Conservation (phyloP, 164 flowering plant genomes). For the Cinnamomum chago region DNA sequence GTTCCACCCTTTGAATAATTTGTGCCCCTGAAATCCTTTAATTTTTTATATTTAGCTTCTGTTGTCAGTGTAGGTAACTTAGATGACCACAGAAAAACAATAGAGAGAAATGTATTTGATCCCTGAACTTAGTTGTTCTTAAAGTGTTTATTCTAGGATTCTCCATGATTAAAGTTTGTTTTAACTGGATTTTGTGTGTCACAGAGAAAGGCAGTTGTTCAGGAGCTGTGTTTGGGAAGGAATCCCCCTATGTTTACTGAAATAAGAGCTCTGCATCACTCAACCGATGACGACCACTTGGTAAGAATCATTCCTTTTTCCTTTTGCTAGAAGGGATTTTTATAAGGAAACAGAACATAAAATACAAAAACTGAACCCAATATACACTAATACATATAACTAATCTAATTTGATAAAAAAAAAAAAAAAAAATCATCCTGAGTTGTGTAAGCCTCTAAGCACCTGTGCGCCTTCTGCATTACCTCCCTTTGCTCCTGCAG, state of each 20-base stretch:
- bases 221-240: constrained; percentile 84
- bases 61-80: neutral
- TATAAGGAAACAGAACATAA: too few relatives aligned
- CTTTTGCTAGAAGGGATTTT: too few relatives aligned
- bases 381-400: too few relatives aligned
- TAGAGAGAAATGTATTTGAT: neutral
- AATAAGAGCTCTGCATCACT: constrained; percentile 69
- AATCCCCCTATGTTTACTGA: constrained; percentile 85
- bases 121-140: neutral
- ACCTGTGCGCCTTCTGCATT: too few relatives aligned
- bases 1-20: constrained; percentile 4
- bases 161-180: neutral
- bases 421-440: too few relatives aligned
- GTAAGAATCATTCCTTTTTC: constrained; percentile 27
- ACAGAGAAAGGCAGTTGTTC: constrained; percentile 69
- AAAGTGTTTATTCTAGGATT: neutral
- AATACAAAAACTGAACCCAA: too few relatives aligned
- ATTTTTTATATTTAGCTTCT: neutral
- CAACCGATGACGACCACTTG: constrained; percentile 87
- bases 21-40: neutral
- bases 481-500: neutral
- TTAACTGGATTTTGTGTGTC: constrained; percentile 5
- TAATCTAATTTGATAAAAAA: too few relatives aligned
- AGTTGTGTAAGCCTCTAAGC: too few relatives aligned
- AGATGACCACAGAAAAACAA: neutral